Base-by-base conservation (phyloP, 2,329 filamentous ascomycete species). In the Penicillium sp. region DNA sequence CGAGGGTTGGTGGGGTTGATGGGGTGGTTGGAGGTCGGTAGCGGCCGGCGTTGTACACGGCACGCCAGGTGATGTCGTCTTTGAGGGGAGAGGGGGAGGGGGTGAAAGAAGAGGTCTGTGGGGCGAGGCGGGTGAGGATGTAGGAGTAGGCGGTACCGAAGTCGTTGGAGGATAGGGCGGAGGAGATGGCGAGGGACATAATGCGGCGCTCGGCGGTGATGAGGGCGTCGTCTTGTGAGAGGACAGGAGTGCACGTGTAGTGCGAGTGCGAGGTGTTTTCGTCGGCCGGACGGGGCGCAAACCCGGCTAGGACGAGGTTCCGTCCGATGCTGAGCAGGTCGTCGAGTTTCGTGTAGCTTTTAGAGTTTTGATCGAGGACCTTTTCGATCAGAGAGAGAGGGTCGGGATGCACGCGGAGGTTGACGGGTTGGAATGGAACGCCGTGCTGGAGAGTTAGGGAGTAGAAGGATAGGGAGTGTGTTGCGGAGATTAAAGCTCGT, bases 91-190 rank as follows among this genome's bases (percentile, higher is more conserved):
- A 59, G 44, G 77, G 75, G 13, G 35, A 69, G 62, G 5, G 75
- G 31, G 74, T 66, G 49, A 74, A 66, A 55, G 75, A 67, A 72
- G 70, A 68, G 30, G 77, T 74, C 54, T 71, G 68, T 21, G 73
- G 75, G 13, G 78, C 73, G 9, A 90, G 79, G 49, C 86, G 82
- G 50, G 86, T 89, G 56, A 88, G 81, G 53, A 89, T 85, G 71
- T 89, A 89, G 6, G 86, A 88, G 73, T 90, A 89, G 7, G 87
- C 87, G 1, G 87, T 90, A 65, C 88, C 86, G 59, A 82, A 82
- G 63, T 82, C 80, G 64, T 80, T 70, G 30, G 75, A 73, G 49
- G 70, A 64, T 4, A 82, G 71, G n/a, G 80, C 79, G 3, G 80
- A 79, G 44, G 76, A 76, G 56, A 82, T 79, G 47, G 81, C 79